phyloP scores from a whole-genome alignment of 2,329 filamentous ascomycete species.

The Diaporthe humulicola region DNA sequence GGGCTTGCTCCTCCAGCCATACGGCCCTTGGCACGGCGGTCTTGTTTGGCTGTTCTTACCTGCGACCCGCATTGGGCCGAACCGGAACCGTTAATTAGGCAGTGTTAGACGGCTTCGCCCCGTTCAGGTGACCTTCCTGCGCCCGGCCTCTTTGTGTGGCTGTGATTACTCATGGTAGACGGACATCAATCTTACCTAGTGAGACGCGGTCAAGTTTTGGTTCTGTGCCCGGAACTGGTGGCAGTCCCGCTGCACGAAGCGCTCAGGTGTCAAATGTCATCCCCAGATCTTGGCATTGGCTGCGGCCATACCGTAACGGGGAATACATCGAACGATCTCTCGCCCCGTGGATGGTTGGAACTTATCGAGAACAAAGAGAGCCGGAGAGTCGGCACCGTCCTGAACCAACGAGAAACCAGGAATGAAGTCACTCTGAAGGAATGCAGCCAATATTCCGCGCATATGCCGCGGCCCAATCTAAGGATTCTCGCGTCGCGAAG shows the following conservation, averaged over 20 bases:
- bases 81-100: slow-evolving; percentile 5
- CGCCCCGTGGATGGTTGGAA: background rate
- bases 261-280: background rate
- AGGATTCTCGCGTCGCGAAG: slow-evolving; percentile 5
- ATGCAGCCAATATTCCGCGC: slow-evolving; percentile 10
- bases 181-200: background rate
- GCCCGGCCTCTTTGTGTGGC: slow-evolving; percentile 19
- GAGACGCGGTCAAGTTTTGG: background rate
- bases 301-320: background rate
- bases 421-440: slow-evolving; percentile 10
- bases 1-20: background rate
- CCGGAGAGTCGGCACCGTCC: background rate
- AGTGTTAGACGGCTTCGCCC: slow-evolving; percentile 21
- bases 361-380: background rate
- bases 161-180: slow-evolving; percentile 15
- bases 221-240: background rate
- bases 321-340: background rate
- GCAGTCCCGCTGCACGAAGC: no score
- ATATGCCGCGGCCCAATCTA: background rate
- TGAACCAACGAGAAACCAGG: background rate
- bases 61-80: slow-evolving; percentile 28
- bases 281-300: slow-evolving; percentile 3
- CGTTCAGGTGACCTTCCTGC: slow-evolving; percentile 22
- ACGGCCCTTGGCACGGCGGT: slow-evolving; percentile 23
- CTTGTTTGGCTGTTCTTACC: background rate